A percentile compares a stretch with the other conserved stretches of the same genome.
phyloP scores from a whole-genome alignment of 2,329 filamentous ascomycete genomes.

The Aspergillus sp. region DNA sequence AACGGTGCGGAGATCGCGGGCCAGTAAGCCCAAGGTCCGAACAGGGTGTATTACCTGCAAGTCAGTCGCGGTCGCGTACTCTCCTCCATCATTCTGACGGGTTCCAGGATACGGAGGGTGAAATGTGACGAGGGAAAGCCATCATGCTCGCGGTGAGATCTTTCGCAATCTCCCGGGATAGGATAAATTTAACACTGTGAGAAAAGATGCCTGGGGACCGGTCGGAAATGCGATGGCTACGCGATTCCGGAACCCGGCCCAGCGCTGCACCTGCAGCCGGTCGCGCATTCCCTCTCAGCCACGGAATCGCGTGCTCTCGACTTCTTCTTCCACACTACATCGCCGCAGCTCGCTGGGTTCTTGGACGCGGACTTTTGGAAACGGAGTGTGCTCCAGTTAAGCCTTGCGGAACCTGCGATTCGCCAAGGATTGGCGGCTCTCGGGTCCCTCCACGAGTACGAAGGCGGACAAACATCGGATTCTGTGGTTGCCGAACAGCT shows the following conservation, averaged over 20 bases:
- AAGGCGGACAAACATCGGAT: conserved; percentile 8
- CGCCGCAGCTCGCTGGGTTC: conserved; percentile 67
- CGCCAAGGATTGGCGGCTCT: conserved; percentile 69
- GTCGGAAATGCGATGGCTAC: conserved; percentile 3
- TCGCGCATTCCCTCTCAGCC: background rate
- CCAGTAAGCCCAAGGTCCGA: conserved; percentile 10
- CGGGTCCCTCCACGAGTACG: conserved; percentile 66
- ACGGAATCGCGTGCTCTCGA: conserved; percentile 29
- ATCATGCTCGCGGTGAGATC: conserved; percentile 60
- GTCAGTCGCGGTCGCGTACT: conserved; percentile 50
- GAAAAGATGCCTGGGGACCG: background rate
- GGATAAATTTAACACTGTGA: background rate
- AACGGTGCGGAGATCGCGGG: background rate
- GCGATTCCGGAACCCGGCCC: too few species aligned
- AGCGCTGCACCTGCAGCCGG: background rate
- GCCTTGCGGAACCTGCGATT: conserved; percentile 64
- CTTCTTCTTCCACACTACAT: conserved; percentile 60
- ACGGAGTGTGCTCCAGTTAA: conserved; percentile 65
- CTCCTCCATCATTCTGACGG: conserved; percentile 5
- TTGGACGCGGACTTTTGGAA: conserved; percentile 71
- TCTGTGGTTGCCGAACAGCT: background rate
- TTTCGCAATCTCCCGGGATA: background rate
- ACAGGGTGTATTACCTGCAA: conserved; percentile 72
- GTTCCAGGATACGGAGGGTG: conserved; percentile 50
- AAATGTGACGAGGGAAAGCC: conserved; percentile 70